Conservation (phyloP, 2,329 filamentous ascomycete species). For the Aotearoamyces nothofagi region DNA sequence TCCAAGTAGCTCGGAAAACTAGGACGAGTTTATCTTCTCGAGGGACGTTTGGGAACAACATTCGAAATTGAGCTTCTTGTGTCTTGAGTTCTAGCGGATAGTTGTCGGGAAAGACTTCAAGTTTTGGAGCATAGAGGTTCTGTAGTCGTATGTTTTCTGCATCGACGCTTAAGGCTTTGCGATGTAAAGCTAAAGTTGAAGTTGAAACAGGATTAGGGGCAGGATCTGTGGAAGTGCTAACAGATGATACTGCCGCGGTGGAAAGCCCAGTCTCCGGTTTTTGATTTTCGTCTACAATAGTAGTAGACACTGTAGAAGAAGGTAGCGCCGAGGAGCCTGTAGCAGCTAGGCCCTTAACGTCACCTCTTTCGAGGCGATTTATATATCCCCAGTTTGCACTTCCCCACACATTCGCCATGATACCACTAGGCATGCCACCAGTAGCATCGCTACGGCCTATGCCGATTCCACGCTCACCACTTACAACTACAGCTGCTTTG, state of each 20-base stretch:
- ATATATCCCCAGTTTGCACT: slow-evolving; percentile 67
- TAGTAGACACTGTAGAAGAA: slow-evolving; percentile 12
- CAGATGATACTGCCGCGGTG: slow-evolving; percentile 7
- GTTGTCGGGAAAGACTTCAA: slow-evolving; percentile 45
- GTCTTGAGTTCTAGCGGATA: slow-evolving; percentile 73
- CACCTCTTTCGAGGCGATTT: slow-evolving; percentile 41
- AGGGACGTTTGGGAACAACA: slow-evolving; percentile 73
- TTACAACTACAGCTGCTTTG: slow-evolving; percentile 68
- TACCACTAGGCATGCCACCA: slow-evolving; percentile 65
- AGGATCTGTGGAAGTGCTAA: slow-evolving; percentile 12
- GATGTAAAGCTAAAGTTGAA: slow-evolving; percentile 8
- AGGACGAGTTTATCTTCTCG: slow-evolving; percentile 71
- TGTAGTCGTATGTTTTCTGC: slow-evolving; percentile 22
- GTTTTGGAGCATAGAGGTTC: slow-evolving; percentile 9
- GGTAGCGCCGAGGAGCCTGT: not conserved
- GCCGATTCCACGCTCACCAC: slow-evolving; percentile 57
- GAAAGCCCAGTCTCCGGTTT: slow-evolving; percentile 11
- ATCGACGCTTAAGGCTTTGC: slow-evolving; percentile 16
- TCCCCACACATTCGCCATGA: slow-evolving; percentile 91
- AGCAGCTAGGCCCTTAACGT: slow-evolving; percentile 18
- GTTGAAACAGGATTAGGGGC: slow-evolving; percentile 5
- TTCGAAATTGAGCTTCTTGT: slow-evolving; percentile 85
- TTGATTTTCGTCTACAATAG: slow-evolving; percentile 13
- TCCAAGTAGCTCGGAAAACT: slow-evolving; percentile 85
- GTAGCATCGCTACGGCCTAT: slow-evolving; percentile 42